Base-by-base conservation (phyloP, 2,329 filamentous ascomycete genomes). In the Cercospora canescens region DNA sequence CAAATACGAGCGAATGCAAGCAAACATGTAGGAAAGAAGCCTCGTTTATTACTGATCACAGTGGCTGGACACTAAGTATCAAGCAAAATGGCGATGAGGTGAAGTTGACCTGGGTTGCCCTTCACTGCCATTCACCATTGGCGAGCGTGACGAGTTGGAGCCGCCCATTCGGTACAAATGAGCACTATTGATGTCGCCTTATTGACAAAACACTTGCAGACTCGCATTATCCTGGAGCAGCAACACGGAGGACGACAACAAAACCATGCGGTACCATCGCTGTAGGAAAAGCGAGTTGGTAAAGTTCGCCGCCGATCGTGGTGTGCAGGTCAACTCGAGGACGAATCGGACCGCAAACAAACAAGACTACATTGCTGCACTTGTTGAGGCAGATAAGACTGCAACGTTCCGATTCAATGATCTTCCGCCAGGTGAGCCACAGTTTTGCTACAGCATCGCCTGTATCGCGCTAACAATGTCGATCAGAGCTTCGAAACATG, bases 271-370 rank as follows among this genome's bases (percentile, higher is more conserved):
- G 26, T 70, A 68, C 30, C 4, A 55, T n/a, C 55, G 35, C 41
- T 69, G 52, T 56, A 65, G 34, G 54, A 68, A 63, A 35, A 58
- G 45, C 24, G 68, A 69, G 14, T 41, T 70, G 35, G 59, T 45
- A 11, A 63, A 48, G 4, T 68, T 70, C 45, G 66, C 63, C 12
- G 35, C 21, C 34, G 57, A 66, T 18, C 63, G 65, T 18, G 18
- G 50, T 4, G 28, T 70, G 2, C 14, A 1, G 6, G 66, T 68
- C 21, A 32, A 24, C 14, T 45, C 55, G 4, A 62, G 21, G 2
- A 7, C n/a, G 18, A 14, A 63, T 48, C 55, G 55, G 32, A n/a
- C n/a, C 8, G 62, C 67, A 2, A 26, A 21, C 34, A 32, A 58
- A 41, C 35, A 45, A 21, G 60, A 68, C n/a, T 66, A 68, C 21